Conservation (phyloP, 1,139 yeast genomes). For the Magnusiomyces suaveolens region DNA sequence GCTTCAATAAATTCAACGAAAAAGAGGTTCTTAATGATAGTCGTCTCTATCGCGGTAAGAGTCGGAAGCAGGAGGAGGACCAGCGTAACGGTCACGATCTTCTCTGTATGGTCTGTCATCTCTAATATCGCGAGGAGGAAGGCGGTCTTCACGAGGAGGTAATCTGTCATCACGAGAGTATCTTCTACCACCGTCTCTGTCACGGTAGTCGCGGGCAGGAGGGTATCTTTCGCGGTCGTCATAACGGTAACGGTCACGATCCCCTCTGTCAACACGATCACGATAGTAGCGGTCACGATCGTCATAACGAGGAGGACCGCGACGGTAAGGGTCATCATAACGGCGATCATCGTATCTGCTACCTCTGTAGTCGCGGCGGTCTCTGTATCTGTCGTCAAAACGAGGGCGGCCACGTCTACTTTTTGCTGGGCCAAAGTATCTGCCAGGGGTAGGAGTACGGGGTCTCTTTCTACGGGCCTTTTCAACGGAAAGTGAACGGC, state of each 20-base stretch:
- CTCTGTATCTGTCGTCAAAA: slow-evolving; percentile 18
- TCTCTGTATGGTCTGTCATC: slow-evolving; percentile 18
- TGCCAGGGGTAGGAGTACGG: slow-evolving; percentile 37
- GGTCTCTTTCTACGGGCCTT: slow-evolving; percentile 34
- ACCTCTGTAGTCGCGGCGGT: slow-evolving; percentile 14
- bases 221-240: slow-evolving; percentile 18
- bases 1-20: no score
- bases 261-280: slow-evolving; percentile 23
- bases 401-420: slow-evolving; percentile 20
- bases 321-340: slow-evolving; percentile 25
- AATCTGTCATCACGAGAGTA: slow-evolving; percentile 20
- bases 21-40: slow-evolving; percentile 13
- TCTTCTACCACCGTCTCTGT: slow-evolving; percentile 10
- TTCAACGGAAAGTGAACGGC: slow-evolving; percentile 30
- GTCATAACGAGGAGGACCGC: slow-evolving; percentile 24
- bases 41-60: slow-evolving; percentile 21
- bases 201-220: slow-evolving; percentile 15
- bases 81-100: slow-evolving; percentile 17
- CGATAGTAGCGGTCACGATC: slow-evolving; percentile 24
- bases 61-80: slow-evolving; percentile 15
- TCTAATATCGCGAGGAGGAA: slow-evolving; percentile 14
- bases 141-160: slow-evolving; percentile 18
- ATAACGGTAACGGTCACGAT: slow-evolving; percentile 19
- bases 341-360: slow-evolving; percentile 17
- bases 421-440: slow-evolving; percentile 35